These are phyloP conservation scores for Primulina eburnea DNA, from an alignment of 257 asterid genomes.

Conservation along the genomic window DNA sequence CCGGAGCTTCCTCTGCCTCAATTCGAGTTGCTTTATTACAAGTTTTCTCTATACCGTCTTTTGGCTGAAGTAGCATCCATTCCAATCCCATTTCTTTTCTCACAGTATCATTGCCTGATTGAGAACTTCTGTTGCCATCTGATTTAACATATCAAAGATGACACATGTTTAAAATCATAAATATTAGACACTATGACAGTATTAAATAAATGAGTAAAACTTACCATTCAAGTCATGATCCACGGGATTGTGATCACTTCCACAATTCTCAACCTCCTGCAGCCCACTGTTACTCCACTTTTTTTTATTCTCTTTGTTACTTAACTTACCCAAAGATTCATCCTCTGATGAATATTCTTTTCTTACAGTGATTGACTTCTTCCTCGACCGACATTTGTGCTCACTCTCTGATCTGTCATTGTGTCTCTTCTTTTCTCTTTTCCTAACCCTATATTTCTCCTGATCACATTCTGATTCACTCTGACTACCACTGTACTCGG, in stretches of 20 bases:
- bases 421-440: constrained; percentile 38
- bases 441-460: constrained; percentile 35
- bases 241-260: constrained; percentile 16
- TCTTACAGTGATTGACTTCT: constrained; percentile 36
- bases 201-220: constrained; percentile 5
- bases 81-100: constrained; percentile 93
- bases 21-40: constrained; percentile 30
- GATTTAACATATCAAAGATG: constrained; percentile 19
- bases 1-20: constrained; percentile 47
- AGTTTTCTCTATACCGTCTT: constrained; percentile 40
- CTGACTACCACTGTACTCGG: constrained; percentile 45
- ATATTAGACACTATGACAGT: background rate
- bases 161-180: background rate
- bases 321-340: constrained; percentile 30
- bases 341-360: constrained; percentile 37
- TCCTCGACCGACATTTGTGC: constrained; percentile 33
- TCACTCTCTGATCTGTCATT: constrained; percentile 32
- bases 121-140: constrained; percentile 43
- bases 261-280: constrained; percentile 29
- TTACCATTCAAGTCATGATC: constrained; percentile 33
- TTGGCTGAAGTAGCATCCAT: constrained; percentile 85
- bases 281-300: constrained; percentile 25
- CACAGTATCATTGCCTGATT: constrained; percentile 29
- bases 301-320: constrained; percentile 23
- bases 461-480: constrained; percentile 36